A percentile compares a stretch with the other conserved stretches of the same genome.
These are phyloP conservation scores for Ophiostoma triangulosporum DNA, from an alignment of 2,329 filamentous ascomycete species.

Conservation along the genomic window DNA sequence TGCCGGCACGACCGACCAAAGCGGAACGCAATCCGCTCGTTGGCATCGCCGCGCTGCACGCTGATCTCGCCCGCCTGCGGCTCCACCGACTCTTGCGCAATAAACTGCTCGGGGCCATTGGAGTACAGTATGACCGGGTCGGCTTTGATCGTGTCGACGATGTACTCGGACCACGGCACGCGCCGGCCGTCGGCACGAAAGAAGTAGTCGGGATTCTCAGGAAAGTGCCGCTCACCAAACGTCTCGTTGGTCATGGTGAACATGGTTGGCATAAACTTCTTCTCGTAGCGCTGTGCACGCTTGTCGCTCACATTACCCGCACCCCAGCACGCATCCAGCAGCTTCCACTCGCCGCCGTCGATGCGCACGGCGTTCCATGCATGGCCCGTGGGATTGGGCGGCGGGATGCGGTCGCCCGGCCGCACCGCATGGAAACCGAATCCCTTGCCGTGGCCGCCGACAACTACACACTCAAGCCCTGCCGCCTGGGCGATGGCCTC, in stretches of 20 bases:
- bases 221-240: conserved; percentile 74
- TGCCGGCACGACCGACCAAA: conserved; percentile 71
- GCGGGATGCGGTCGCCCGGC: conserved; percentile 52
- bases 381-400: conserved; percentile 50
- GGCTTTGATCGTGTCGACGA: conserved; percentile 43
- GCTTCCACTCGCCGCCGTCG: conserved; percentile 78
- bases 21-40: conserved; percentile 56
- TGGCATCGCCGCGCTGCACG: conserved; percentile 39
- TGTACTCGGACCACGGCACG: conserved; percentile 71
- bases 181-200: conserved; percentile 59
- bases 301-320: conserved; percentile 53
- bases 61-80: conserved; percentile 34
- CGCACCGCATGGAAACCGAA: conserved; percentile 53
- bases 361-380: conserved; percentile 91
- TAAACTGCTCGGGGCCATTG: conserved; percentile 33
- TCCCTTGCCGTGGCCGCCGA: conserved; percentile 76
- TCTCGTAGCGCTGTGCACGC: conserved; percentile 44
- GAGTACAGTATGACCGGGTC: conserved; percentile 35
- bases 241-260: conserved; percentile 57
- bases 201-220: conserved; percentile 52
- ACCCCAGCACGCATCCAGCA: conserved; percentile 88
- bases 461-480: conserved; percentile 63
- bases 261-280: conserved; percentile 50
- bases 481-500: conserved; percentile 63
- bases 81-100: conserved; percentile 44